Evolutionary conservation across 129 eudicot species (phyloP), one percentile per base, ranked within the genome.

Genomic region (Glebionis coronaria): DNA sequence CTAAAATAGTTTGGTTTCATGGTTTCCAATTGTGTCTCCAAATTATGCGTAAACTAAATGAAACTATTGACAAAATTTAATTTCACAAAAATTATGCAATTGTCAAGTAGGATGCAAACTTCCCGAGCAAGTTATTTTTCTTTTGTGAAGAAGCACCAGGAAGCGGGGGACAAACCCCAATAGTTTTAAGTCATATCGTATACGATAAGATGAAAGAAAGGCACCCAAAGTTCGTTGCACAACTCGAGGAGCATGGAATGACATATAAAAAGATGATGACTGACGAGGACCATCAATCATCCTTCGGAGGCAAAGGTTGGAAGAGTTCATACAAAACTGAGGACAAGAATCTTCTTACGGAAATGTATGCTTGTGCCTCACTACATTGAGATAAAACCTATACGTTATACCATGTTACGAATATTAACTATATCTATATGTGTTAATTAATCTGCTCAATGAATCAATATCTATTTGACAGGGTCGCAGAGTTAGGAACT

Each of bases 61-160:
- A 47, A 47, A 47, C 7, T 53, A 16, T 53, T 29, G 35, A 4
- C 35, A 4, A 52, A 9, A 4, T 20, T 5, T 19, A 14, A 54
- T 54, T 11, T 12, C 12, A 27, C 63, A 27, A 57, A 57, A 23
- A 5, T 5, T 49, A 49, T 47, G 47, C 19, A 7, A 31, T 35
- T n/a, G 3, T 38, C 12, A 54, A 42, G 42, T 57, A 87, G 97
- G 82, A 75, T 45, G 84, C 88, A 0, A 74, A 83, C 64, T 81
- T 68, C 51, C 97, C 96, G 4, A 63, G 84, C 21, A 88, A 88
- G 70, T 19, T 91, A 81, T 85, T 88, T 44, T 88, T 91, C 96
- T 88, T 77, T 59, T 91, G 97, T 54, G 96, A 83, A 56, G 92
- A 82, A 63, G 97, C 79, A 72, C 96, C 97, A 56, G 87, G 58